Base-by-base conservation (phyloP, 805 yeast genomes). In the Yarrowia sp. region DNA sequence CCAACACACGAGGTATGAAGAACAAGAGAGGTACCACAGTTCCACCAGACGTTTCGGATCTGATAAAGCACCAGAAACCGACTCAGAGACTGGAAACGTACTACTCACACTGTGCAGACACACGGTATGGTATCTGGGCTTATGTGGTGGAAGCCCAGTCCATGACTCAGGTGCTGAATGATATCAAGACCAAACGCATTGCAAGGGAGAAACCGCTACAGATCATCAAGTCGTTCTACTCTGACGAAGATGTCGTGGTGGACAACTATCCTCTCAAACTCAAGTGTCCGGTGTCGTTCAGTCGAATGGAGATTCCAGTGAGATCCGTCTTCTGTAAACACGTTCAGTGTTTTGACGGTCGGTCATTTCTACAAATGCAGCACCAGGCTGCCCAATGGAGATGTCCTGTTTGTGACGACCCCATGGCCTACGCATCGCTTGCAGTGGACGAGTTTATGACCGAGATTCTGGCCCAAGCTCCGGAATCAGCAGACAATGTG, bases 261-360 rank as follows among this genome's bases (percentile, higher is more conserved):
- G 84, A 88, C 28, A 82, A 87, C 0, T 85, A 90, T 15, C 80
- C 84, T 1, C 77, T 90, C 61, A 81, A 91, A 15, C 77, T 95
- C 66, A 84, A 83, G 68, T 92, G 96, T 72, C 98, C 97, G 0
- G 79, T 92, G 6, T 84, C 95, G 1, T 87, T 84, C 71, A 80
- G 84, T 8, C 81, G 89, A 65, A 87, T 95, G 81, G 77, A 79
- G 65, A 74, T 81, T 62, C 98, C 99, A 0, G 84, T 86, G 1
- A 83, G 90, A 68, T 85, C 96, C 1, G 76, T 80, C 1, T 78
- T 75, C 53, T 95, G 99, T 76, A 77, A 81, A 39, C 99, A 95
- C 75, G 76, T 91, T 14, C 93, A 89, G 71, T 92, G 98, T 73
- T 90, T 92, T 74, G 99, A 95, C 75, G 92, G 90, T 0, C 74